Base-by-base conservation (phyloP, 2,329 filamentous ascomycete genomes). In the Escovopsis sp. region DNA sequence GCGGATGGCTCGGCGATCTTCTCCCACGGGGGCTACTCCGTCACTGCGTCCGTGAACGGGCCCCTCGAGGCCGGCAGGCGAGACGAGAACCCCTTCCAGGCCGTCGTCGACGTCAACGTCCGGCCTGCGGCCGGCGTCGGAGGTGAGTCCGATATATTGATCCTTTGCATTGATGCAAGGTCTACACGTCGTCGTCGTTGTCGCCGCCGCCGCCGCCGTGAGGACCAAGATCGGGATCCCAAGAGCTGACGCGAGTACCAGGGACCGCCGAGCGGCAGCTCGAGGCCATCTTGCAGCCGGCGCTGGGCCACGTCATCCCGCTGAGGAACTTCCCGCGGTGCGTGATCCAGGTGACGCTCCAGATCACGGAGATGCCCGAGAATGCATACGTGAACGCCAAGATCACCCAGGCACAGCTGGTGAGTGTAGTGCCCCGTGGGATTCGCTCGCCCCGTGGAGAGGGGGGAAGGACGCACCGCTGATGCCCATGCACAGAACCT, bases 1-100 rank as follows among this genome's bases (percentile, higher is more conserved):
- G 74, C 84, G 26, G 85, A 93, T 58, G 85, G 85, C 47, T 93
- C 86, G 39, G 83, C 83, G 10, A 81, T 77, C 9, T 87, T 85
- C 59, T 77, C 82, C 2, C 72, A 80, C 53, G 70, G 76, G 44
- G 84, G 86, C 39, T 94, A 87, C 62, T 81, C 80, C 37, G 74
- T 96, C 49, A 75, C 93, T 42, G 84, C 82, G 43, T 81, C 85
- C 12, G 86, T 94, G 51, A 96, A 94, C 62, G 91, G 89, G 0
- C 91, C 91, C 12, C 77, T 96, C 51, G 91, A 98, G 66, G 85
- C 89, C 12, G 78, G 80, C 52, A 77, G 88, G 54, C 78, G 85
- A 54, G 89, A 98, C 58, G 86, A 96, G 60, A 77, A 91, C 51
- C 83, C 91, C 7, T 88, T 94, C 61, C 87, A 95, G 66, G 86